phyloP scores from a whole-genome alignment of 345 rosid genomes.

The Gossypium herbaceum region DNA sequence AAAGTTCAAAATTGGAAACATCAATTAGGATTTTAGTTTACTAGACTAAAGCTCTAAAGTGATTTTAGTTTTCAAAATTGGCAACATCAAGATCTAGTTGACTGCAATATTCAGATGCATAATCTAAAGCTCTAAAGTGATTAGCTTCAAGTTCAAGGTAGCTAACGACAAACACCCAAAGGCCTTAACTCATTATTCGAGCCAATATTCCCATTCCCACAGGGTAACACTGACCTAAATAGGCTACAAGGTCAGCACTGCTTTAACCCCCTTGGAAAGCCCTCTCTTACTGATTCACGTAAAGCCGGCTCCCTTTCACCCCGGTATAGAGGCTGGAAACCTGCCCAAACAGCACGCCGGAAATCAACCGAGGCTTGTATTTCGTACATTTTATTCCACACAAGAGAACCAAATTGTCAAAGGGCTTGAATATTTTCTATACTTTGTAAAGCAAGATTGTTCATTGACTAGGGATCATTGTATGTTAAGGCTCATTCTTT shows the following conservation, averaged over 20 bases:
- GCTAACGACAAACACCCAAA: background rate
- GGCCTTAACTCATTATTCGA: background rate
- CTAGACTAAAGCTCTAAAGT: no score
- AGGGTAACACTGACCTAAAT: background rate
- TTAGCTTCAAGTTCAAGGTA: background rate
- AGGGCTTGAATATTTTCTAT: background rate
- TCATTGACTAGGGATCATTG: background rate
- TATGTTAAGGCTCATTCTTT: background rate
- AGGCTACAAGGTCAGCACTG: background rate
- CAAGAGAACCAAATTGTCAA: background rate
- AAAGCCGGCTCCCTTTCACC: background rate
- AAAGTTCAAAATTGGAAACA: background rate
- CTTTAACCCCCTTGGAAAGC: slow-evolving; percentile 1
- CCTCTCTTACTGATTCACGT: background rate
- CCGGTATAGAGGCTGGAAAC: background rate
- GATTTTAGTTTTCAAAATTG: no score
- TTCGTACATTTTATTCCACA: background rate
- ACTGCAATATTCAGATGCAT: background rate
- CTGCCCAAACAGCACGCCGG: background rate
- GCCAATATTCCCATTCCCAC: background rate
- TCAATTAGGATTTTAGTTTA: no score
- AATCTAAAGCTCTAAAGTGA: background rate
- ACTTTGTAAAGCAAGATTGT: slow-evolving; percentile 6
- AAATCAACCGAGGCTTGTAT: background rate
- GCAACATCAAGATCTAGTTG: background rate